Evolutionary conservation across 257 asterid genomes (phyloP).

Genomic region (Solanum pimpinellifolium): DNA sequence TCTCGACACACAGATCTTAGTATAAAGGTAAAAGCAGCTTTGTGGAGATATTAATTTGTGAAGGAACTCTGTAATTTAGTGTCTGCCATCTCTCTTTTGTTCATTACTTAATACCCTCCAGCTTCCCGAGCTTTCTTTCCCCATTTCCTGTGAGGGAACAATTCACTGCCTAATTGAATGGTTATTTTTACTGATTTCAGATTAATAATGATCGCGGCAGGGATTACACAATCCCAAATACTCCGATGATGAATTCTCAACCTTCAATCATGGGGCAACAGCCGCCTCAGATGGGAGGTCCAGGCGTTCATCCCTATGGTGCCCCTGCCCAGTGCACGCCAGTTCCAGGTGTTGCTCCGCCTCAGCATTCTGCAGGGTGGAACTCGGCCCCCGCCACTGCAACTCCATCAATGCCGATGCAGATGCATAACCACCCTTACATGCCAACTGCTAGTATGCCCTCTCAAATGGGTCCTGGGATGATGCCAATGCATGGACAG

Average conservation of each 20-base stretch:
- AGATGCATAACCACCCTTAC: slow-evolving; percentile 63
- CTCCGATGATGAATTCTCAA: slow-evolving; percentile 53
- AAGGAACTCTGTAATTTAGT: background rate
- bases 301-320: slow-evolving; percentile 29
- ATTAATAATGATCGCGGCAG: slow-evolving; percentile 85
- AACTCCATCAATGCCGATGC: slow-evolving; percentile 52
- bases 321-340: slow-evolving; percentile 44
- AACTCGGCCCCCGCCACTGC: slow-evolving; percentile 21
- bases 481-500: slow-evolving; percentile 38
- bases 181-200: slow-evolving; percentile 27
- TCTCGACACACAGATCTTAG: slow-evolving; percentile 98
- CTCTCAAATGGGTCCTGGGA: slow-evolving; percentile 37
- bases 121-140: background rate
- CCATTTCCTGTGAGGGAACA: background rate
- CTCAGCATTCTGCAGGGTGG: slow-evolving; percentile 69
- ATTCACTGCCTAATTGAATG: background rate
- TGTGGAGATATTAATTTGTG: background rate
- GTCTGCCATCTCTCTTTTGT: background rate
- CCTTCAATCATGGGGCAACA: slow-evolving; percentile 70
- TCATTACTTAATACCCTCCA: background rate
- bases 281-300: slow-evolving; percentile 53
- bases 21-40: slow-evolving; percentile 46
- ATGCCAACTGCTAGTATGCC: slow-evolving; percentile 37
- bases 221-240: slow-evolving; percentile 68
- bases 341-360: slow-evolving; percentile 27